Evolutionary conservation across 352 stramenopile species (phyloP).

Genomic region (Phytopythium ostracodes): DNA sequence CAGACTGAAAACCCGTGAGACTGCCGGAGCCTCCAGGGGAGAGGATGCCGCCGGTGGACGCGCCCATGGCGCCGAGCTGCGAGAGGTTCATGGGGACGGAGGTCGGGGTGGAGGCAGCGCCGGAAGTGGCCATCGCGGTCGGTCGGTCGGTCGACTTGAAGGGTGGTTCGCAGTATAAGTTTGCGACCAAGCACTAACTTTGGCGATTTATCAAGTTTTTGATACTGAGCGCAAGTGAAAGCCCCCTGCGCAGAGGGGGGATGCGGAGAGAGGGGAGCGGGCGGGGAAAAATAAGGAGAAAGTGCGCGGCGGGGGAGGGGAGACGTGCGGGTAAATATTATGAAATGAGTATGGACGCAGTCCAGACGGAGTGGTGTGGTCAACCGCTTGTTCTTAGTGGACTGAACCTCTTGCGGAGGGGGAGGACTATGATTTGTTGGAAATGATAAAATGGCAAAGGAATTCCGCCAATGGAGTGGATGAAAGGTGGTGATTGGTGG

Average conservation of each 20-base stretch:
- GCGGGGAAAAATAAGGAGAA: background rate
- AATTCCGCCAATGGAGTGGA: slow-evolving; percentile 3
- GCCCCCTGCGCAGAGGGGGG: background rate
- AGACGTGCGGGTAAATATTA: background rate
- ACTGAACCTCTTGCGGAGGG: background rate
- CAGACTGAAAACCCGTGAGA: slow-evolving; percentile 1
- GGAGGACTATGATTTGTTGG: slow-evolving; percentile 11
- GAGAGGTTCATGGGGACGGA: slow-evolving; percentile 14
- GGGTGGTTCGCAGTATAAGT: slow-evolving; percentile 8
- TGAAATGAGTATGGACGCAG: background rate
- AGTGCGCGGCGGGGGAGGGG: background rate
- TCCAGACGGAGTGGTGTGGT: background rate
- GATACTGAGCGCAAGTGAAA: slow-evolving; percentile 9
- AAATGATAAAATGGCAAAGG: slow-evolving; percentile 6
- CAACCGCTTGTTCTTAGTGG: background rate
- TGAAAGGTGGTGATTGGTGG: background rate
- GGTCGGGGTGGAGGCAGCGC: background rate
- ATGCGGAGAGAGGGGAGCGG: background rate
- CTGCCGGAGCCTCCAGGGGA: slow-evolving; percentile 9
- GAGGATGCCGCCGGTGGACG: slow-evolving; percentile 20
- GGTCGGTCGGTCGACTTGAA: slow-evolving; percentile 27
- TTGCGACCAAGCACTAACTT: slow-evolving; percentile 43
- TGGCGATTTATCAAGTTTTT: slow-evolving; percentile 53
- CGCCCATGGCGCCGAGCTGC: slow-evolving; percentile 21
- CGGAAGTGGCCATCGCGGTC: slow-evolving; percentile 32